Evolutionary conservation across 148 eudicot species (phyloP), one percentile per base, ranked within the genome.

Genomic region (Diospyros kaki): DNA sequence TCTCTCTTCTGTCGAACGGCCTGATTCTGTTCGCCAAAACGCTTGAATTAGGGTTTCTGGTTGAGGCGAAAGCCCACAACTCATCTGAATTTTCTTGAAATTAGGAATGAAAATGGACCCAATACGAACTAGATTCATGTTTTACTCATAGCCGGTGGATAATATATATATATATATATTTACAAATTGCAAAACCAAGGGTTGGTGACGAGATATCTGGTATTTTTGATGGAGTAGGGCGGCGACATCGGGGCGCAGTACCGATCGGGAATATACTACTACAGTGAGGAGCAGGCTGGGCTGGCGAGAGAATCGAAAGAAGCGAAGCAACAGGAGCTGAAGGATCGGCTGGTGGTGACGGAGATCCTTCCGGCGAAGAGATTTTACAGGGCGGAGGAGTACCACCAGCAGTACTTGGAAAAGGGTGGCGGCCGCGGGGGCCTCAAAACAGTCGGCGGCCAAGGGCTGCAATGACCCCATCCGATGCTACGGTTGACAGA

Each of bases 401-500:
- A 91, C 77, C 98, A 91, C 77, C 97, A 94, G 88, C 98, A 91
- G 54, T 94, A 94, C 59, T 78, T 94, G 69, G 98, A 88, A 69
- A 94, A 91, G 73, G 97, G 98, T 60, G 98, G 95, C n/a, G 79
- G 93, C 51, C n/a, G 28, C 28, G 28, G 41, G 40, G 93, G 97
- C 69, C 66, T 69, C 4, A 81, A 81, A 81, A 55, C 97, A 94
- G 78, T 91, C 89, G 2, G 89, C 97, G 82, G 83, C 88, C 13
- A 94, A 94, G 83, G 93, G 95, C 46, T 94, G 97, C 88, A 90
- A 87, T 54, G 93, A 94, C 44, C 98, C 95, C 69, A 94, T 94
- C 58, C 83, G 86, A 62, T 94, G 98, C 88, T 94, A 91, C 28
- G 98, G 97, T 44, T 94, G 82, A 89, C 62, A 9, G 44, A 40